Evolutionary conservation across 2,329 filamentous ascomycete genomes (phyloP).

Genomic region (Fusarium buxicola): DNA sequence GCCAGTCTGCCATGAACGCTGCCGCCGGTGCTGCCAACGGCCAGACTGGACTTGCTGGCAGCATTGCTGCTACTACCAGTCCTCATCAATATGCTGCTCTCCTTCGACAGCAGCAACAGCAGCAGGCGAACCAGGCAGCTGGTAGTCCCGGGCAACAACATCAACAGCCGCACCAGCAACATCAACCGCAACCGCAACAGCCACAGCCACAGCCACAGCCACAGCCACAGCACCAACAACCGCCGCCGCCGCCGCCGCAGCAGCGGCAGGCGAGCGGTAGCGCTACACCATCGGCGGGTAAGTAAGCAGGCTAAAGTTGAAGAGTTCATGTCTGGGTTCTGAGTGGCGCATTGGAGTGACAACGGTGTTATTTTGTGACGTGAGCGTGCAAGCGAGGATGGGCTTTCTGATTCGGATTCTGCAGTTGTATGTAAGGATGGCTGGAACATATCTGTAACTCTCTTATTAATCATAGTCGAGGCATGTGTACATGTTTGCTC

Average conservation of each 20-base stretch:
- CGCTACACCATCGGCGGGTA: slow-evolving; percentile 52
- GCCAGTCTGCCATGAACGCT: slow-evolving; percentile 66
- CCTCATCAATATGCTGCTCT: slow-evolving; percentile 71
- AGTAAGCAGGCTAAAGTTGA: slow-evolving; percentile 25
- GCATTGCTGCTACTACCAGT: slow-evolving; percentile 61
- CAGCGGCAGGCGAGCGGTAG: slow-evolving; percentile 55
- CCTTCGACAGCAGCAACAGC: slow-evolving; percentile 67
- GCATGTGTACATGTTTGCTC: slow-evolving; percentile 15
- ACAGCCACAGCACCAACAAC: slow-evolving; percentile 34
- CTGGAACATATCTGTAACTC: slow-evolving; percentile 36
- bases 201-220: slow-evolving; percentile 31
- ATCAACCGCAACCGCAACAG: slow-evolving; percentile 39
- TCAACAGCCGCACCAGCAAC: slow-evolving; percentile 42
- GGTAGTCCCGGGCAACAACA: slow-evolving; percentile 46
- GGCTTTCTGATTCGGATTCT: slow-evolving; percentile 25
- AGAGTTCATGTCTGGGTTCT: slow-evolving; percentile 24
- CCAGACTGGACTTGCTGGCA: slow-evolving; percentile 62
- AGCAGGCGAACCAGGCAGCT: slow-evolving; percentile 52
- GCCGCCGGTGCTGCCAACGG: slow-evolving; percentile 61
- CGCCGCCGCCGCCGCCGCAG: slow-evolving; percentile 35
- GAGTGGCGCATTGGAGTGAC: slow-evolving; percentile 20
- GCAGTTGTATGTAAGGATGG: slow-evolving; percentile 30
- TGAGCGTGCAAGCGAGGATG: slow-evolving; percentile 30
- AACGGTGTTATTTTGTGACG: slow-evolving; percentile 34
- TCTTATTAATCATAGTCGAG: slow-evolving; percentile 40